A percentile compares a stretch with the other conserved stretches of the same genome.
These are phyloP conservation scores for Daldinia loculata DNA, from an alignment of 495 filamentous ascomycete genomes.

Conservation along the genomic window DNA sequence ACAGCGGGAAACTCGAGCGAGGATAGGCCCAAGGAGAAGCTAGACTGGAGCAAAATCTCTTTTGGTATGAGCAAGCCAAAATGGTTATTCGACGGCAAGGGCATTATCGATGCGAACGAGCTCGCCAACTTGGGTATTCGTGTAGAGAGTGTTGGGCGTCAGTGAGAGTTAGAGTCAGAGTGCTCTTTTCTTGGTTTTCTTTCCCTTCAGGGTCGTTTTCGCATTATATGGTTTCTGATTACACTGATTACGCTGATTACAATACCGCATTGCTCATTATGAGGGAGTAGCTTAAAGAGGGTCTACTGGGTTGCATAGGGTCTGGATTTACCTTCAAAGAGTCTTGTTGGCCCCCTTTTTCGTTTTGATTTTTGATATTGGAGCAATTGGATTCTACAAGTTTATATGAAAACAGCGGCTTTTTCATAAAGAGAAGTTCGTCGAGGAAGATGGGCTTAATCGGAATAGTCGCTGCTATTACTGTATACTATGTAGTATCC, in stretches of 20 bases:
- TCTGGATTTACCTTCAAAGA: constrained; percentile 29
- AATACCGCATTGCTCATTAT: constrained; percentile 20
- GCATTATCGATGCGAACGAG: constrained; percentile 64
- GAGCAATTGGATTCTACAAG: neutral
- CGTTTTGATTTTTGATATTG: neutral
- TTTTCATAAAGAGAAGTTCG: constrained; percentile 11
- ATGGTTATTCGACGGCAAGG: constrained; percentile 77
- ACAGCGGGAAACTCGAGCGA: constrained; percentile 37
- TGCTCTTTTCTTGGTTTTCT: neutral
- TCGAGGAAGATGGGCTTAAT: neutral
- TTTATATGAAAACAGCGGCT: neutral
- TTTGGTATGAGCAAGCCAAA: constrained; percentile 69
- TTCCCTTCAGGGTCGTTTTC: neutral
- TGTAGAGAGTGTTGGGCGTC: constrained; percentile 60
- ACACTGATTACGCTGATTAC: neutral
- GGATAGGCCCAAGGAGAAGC: constrained; percentile 19
- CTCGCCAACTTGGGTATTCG: constrained; percentile 66
- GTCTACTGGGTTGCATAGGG: neutral
- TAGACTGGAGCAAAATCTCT: constrained; percentile 47
- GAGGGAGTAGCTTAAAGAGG: neutral
- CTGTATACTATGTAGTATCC: neutral
- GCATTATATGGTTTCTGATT: neutral
- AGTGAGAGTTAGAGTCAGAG: constrained; percentile 4
- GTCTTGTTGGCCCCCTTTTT: neutral
- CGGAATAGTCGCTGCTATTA: neutral